Evolutionary conservation across 768 basidiomycete species (phyloP).

Genomic region (Hericium rajendrae): DNA sequence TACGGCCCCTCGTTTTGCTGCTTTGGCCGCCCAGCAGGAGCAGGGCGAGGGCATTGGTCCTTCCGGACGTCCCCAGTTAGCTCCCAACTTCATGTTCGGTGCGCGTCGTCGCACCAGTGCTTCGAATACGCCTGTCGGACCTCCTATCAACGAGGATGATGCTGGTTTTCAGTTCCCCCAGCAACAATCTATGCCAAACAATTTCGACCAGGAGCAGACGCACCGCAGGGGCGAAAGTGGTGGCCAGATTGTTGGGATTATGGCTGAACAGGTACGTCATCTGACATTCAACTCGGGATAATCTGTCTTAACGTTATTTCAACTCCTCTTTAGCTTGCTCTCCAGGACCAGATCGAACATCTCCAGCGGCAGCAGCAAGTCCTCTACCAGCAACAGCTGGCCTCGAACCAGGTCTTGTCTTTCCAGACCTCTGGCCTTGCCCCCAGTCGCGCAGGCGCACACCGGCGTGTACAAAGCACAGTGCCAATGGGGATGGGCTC

Average conservation of each 20-base stretch:
- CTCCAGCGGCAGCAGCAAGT: constrained; percentile 87
- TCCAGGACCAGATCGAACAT: constrained; percentile 86
- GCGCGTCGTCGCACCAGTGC: constrained; percentile 37
- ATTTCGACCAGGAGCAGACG: constrained; percentile 21
- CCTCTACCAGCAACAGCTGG: constrained; percentile 83
- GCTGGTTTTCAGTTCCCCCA: constrained; percentile 77
- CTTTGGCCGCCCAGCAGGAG: constrained; percentile 64
- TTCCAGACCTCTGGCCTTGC: constrained; percentile 70
- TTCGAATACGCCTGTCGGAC: constrained; percentile 46
- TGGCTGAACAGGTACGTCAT: constrained; percentile 85
- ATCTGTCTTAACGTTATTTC: constrained; percentile 3
- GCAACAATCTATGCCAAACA: constrained; percentile 29
- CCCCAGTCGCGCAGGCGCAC: constrained; percentile 45
- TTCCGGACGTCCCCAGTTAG: constrained; percentile 78
- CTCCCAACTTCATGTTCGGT: constrained; percentile 89
- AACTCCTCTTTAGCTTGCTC: constrained; percentile 49
- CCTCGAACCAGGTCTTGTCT: constrained; percentile 76
- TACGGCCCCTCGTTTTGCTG: constrained; percentile 82
- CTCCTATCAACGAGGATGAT: constrained; percentile 76
- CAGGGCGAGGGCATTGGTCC: constrained; percentile 47
- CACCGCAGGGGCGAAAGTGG: constrained; percentile 51
- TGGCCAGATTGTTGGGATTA: constrained; percentile 78
- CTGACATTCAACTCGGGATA: background rate
- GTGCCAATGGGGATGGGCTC: constrained; percentile 49
- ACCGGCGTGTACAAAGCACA: constrained; percentile 83